phyloP scores from a whole-genome alignment of 768 basidiomycete species.

The Amanita phalloides region DNA sequence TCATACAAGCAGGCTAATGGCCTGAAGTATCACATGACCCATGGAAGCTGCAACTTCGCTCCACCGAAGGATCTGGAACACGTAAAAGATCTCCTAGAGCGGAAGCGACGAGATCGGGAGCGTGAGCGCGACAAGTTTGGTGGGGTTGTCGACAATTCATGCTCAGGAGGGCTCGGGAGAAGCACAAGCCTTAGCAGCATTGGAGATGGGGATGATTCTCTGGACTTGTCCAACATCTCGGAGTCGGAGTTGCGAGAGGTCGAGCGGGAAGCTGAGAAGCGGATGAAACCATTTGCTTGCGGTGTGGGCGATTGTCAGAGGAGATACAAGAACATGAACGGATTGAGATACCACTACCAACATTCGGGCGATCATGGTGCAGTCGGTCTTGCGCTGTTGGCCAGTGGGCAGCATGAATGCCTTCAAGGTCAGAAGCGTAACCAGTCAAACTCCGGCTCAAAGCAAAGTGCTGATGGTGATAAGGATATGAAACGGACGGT shows the following conservation, averaged over 20 bases:
- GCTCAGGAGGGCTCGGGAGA: conserved; percentile 3
- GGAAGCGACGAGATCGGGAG: conserved; percentile 33
- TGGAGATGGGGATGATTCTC: conserved; percentile 11
- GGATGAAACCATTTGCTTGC: conserved; percentile 80
- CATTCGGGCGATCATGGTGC: conserved; percentile 95
- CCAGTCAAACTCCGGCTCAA: conserved; percentile 5
- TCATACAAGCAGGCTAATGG: conserved; percentile 94
- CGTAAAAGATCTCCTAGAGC: conserved; percentile 60
- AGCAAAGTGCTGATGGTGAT: conserved; percentile 7
- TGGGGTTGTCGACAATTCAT: conserved; percentile 7
- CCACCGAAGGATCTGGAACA: conserved; percentile 80
- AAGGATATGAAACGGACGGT: conserved; percentile 1
- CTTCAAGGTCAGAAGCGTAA: conserved; percentile 15
- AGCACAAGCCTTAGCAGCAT: conserved; percentile 3
- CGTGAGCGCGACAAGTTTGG: conserved; percentile 13
- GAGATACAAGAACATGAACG: conserved; percentile 99
- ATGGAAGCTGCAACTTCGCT: conserved; percentile 89
- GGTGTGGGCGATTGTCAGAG: conserved; percentile 79
- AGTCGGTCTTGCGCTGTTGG: conserved; percentile 75
- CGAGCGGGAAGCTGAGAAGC: conserved; percentile 76
- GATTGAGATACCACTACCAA: conserved; percentile 91
- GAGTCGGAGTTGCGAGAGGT: conserved; percentile 62
- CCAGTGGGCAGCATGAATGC: conserved; percentile 53
- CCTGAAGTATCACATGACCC: conserved; percentile 89
- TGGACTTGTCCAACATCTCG: conserved; percentile 35